Evolutionary conservation across 2,329 filamentous ascomycete genomes (phyloP).

Genomic region (Penicillium sp.): DNA sequence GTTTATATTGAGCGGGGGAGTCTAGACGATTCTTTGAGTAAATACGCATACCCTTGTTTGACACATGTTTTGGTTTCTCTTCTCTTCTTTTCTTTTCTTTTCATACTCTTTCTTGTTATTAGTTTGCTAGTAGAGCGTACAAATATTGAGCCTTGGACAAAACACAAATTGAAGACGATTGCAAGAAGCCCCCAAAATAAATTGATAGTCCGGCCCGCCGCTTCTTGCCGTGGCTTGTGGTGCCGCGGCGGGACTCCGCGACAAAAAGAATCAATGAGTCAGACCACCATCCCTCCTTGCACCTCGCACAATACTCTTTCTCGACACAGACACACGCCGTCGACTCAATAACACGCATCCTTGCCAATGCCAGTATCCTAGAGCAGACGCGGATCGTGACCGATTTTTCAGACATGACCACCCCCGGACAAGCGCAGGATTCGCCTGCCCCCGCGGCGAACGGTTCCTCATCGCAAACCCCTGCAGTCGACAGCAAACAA

Average conservation of each 20-base stretch:
- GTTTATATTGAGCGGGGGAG: not conserved
- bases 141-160: conserved; percentile 1
- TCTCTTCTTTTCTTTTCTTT: conserved; percentile 2
- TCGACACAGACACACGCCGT: not conserved
- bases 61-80: not conserved
- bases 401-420: conserved; percentile 9
- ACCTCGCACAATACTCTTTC: not conserved
- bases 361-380: not conserved
- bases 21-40: not conserved
- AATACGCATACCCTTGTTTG: too few relatives aligned
- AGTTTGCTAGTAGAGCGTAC: not conserved
- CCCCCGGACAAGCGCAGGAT: conserved; percentile 2
- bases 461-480: conserved; percentile 7
- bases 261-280: not conserved
- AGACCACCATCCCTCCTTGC: conserved; percentile 2
- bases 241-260: conserved; percentile 4
- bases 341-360: not conserved
- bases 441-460: conserved; percentile 7
- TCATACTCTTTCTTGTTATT: not conserved
- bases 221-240: not conserved
- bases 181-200: too few relatives aligned
- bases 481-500: not conserved
- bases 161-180: not conserved
- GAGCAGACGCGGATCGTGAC: not conserved
- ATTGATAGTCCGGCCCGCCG: too few relatives aligned